Evolutionary conservation across 768 basidiomycete genomes (phyloP).

Genomic region (Hysterangium stoloniferum): DNA sequence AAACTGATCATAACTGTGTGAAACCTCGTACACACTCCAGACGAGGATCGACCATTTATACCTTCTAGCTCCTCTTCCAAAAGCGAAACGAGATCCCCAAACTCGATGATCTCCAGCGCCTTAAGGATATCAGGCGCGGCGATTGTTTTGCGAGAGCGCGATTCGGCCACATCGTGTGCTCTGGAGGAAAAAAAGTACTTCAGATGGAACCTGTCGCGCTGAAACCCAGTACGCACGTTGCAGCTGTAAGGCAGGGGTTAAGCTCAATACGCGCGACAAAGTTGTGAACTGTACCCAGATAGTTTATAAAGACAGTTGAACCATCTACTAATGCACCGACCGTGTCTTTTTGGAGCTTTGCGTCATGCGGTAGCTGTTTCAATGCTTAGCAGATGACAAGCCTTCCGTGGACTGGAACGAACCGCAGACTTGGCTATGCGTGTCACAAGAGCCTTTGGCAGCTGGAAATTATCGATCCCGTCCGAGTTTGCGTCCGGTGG

Average conservation of each 20-base stretch:
- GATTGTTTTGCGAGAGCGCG: slow-evolving; percentile 28
- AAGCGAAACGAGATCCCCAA: slow-evolving; percentile 8
- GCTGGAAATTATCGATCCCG: slow-evolving; percentile 30
- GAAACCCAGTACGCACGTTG: slow-evolving; percentile 22
- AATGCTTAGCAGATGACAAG: not conserved
- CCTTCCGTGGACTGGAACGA: slow-evolving; percentile 10
- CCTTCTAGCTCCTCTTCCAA: slow-evolving; percentile 12
- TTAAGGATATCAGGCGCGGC: slow-evolving; percentile 31
- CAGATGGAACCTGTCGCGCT: too few species aligned
- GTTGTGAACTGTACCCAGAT: slow-evolving; percentile 24
- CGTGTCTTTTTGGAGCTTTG: slow-evolving; percentile 37
- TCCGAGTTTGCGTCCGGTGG: not conserved
- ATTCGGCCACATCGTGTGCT: slow-evolving; percentile 29
- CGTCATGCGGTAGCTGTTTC: slow-evolving; percentile 27
- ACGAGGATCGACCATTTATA: not conserved
- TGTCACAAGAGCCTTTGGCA: slow-evolving; percentile 30
- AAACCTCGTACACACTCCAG: not conserved
- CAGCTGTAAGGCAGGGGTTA: slow-evolving; percentile 18
- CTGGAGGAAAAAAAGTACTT: too few species aligned
- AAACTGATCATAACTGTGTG: not conserved
- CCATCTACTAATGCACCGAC: slow-evolving; percentile 28
- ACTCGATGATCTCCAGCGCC: slow-evolving; percentile 17
- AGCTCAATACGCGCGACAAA: not conserved
- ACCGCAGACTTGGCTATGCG: slow-evolving; percentile 30
- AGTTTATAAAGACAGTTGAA: slow-evolving; percentile 39